These are phyloP conservation scores for Haematococcus sp. DNA, from an alignment of 139 green algal genomes.

Conservation along the genomic window DNA sequence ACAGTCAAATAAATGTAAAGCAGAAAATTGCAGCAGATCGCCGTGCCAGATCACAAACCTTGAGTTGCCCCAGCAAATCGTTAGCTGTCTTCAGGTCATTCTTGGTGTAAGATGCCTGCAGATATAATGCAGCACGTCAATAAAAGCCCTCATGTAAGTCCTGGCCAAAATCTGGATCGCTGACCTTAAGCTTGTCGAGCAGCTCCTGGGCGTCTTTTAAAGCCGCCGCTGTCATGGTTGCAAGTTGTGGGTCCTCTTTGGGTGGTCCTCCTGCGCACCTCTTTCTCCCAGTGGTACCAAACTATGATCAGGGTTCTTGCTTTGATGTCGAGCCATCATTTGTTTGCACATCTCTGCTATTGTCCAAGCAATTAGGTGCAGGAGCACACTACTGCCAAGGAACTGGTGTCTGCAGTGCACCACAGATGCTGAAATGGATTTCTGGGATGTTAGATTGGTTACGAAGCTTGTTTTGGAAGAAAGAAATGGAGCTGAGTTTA, in stretches of 20 bases:
- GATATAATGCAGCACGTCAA: background rate
- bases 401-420: background rate
- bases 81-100: slow-evolving; percentile 46
- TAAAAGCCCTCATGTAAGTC: too few species aligned
- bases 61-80: slow-evolving; percentile 44
- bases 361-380: too few species aligned
- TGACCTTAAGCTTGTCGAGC: slow-evolving; percentile 54
- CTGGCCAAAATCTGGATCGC: background rate
- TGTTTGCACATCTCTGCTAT: too few species aligned
- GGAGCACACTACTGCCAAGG: too few species aligned
- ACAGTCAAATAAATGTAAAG: too few species aligned
- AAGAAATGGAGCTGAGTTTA: slow-evolving; percentile 97
- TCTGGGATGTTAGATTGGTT: background rate
- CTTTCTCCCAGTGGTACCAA: too few species aligned
- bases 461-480: slow-evolving; percentile 90
- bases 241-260: too few species aligned
- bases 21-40: background rate
- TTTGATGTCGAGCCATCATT: too few species aligned
- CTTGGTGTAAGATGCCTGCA: slow-evolving; percentile 47
- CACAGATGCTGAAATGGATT: background rate
- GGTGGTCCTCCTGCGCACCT: too few species aligned
- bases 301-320: too few species aligned
- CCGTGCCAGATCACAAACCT: slow-evolving; percentile 34
- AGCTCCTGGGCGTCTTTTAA: background rate
- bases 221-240: background rate